Evolutionary conservation across 371 early-diverging fungal genomes (phyloP), one percentile per base, ranked within the genome.

Genomic region (Sporodiniella umbellata): DNA sequence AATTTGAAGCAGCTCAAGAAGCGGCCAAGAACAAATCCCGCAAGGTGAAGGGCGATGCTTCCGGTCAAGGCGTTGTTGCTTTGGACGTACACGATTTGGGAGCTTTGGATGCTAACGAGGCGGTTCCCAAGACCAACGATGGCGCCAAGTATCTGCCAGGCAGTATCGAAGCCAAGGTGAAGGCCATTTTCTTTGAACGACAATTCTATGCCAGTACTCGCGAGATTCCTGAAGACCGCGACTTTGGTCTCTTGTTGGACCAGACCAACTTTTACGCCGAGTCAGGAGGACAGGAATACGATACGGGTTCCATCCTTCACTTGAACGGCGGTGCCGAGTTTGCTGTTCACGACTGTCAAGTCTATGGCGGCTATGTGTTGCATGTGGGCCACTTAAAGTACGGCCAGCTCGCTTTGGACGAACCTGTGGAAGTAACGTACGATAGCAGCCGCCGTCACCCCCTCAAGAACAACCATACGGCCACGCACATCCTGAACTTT

Each of bases 231-330:
- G 67, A 72, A 22, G 74, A 72, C 28, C 70, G 76, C 46, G 60
- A 65, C 23, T 86, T 94, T 60, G 95, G 97, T 54, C 72, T 99
- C n/a, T 70, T 99, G 52, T 83, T 96, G 40, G 98, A 99, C 75
- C 83, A 87, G 62, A 97, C 99, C 54, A 96, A 95, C 86, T 98
- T 99, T 63, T 99, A 99, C 70, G 94, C 96, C 38, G 99, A 99
- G 76, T 85, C 85, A 46, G 99, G 99, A 67, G 99, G 99, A 31
- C 99, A 99, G 73, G 90, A 93, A 61, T 94, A 87, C 58, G 99
- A 99, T 66, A 88, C 85, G n/a, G 99, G 99, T 43, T 79, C 83
- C 51, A 83, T 99, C 50, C 84, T 88, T 28, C 75, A 85, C 24
- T 72, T 87, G 38, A 92, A 93, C 58, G 90, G 88, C 25, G 71